These are phyloP conservation scores for Aspergillus funiculosus DNA, from an alignment of 495 filamentous ascomycete species.

Conservation along the genomic window DNA sequence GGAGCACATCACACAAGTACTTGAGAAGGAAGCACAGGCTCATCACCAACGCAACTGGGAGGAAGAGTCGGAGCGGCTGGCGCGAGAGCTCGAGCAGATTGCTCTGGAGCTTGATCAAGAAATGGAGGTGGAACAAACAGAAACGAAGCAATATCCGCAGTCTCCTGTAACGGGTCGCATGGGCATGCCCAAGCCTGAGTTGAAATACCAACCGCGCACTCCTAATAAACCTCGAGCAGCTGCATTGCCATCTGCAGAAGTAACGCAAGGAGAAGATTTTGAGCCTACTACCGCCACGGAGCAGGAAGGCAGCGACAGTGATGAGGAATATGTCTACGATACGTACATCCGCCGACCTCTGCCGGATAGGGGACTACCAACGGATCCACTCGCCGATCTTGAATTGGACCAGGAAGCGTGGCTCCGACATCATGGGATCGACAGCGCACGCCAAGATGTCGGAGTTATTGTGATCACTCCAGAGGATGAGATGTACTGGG, in stretches of 20 bases:
- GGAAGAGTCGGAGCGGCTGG: constrained; percentile 40
- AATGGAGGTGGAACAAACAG: constrained; percentile 20
- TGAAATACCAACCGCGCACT: constrained; percentile 35
- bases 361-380: constrained; percentile 25
- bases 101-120: constrained; percentile 39
- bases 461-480: constrained; percentile 55
- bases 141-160: not conserved
- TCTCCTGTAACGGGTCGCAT: not conserved
- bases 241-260: constrained; percentile 13
- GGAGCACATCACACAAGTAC: constrained; percentile 29
- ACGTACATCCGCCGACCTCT: constrained; percentile 51
- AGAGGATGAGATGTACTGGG: constrained; percentile 55
- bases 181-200: constrained; percentile 26
- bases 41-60: constrained; percentile 39
- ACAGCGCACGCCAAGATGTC: constrained; percentile 36
- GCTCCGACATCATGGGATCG: constrained; percentile 28
- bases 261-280: constrained; percentile 7
- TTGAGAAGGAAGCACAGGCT: constrained; percentile 32
- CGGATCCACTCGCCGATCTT: constrained; percentile 30
- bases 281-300: not conserved
- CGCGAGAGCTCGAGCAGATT: constrained; percentile 41
- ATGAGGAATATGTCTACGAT: constrained; percentile 59
- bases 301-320: constrained; percentile 34
- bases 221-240: constrained; percentile 29
- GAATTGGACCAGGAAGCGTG: constrained; percentile 27